Conservation (phyloP, 1,284 basidiomycete species). For the Gastroboletus turbinatus region DNA sequence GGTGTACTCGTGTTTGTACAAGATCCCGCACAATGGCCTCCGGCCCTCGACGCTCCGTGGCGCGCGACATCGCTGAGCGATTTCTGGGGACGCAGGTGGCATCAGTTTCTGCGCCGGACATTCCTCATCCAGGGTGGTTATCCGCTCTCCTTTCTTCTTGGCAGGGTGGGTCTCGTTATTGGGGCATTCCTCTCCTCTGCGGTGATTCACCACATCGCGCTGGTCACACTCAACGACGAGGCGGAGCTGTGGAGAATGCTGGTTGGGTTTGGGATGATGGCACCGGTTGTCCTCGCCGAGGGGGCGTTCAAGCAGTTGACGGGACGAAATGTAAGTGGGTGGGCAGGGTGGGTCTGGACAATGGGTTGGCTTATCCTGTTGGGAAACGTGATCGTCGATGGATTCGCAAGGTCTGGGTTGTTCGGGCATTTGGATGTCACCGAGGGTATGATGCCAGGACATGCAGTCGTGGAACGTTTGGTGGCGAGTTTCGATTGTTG, state of each 20-base stretch:
- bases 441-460: background rate
- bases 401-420: constrained; percentile 47
- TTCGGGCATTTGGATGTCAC: constrained; percentile 20
- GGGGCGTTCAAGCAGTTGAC: constrained; percentile 33
- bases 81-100: background rate
- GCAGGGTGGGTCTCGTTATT: constrained; percentile 44
- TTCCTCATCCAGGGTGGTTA: constrained; percentile 28
- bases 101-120: constrained; percentile 22
- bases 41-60: background rate
- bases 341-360: constrained; percentile 50
- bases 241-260: constrained; percentile 42
- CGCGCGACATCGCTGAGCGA: background rate
- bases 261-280: constrained; percentile 57
- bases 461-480: background rate
- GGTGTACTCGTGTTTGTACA: background rate
- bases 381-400: constrained; percentile 48
- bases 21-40: background rate
- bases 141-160: constrained; percentile 38
- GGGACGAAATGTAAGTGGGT: constrained; percentile 39
- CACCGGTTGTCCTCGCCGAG: constrained; percentile 49
- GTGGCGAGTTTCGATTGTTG: background rate
- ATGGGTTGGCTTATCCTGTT: constrained; percentile 45
- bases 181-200: constrained; percentile 57
- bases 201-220: constrained; percentile 48
- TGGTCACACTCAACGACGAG: constrained; percentile 52